These are phyloP conservation scores for Nitzschia inconspicua DNA, from an alignment of 108 stramenopile genomes.

Conservation along the genomic window DNA sequence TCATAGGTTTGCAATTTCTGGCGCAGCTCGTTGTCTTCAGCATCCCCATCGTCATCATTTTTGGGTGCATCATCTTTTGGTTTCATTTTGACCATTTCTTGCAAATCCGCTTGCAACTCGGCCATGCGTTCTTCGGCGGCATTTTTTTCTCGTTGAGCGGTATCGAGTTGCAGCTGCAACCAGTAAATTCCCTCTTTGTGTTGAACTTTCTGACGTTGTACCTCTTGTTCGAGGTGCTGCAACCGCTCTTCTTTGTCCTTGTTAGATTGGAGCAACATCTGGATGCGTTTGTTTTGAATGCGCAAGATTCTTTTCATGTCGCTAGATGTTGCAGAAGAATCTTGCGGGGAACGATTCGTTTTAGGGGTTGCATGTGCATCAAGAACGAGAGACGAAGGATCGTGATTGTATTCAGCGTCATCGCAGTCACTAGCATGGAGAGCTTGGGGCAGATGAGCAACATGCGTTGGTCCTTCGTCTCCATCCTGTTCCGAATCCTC, in stretches of 20 bases:
- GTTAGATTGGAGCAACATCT: constrained; percentile 1
- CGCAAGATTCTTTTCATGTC: too few species aligned
- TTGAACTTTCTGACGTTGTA: constrained; percentile 23
- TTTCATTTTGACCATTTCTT: constrained; percentile 3
- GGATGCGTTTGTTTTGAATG: too few species aligned
- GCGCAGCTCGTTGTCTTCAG: constrained; percentile 3
- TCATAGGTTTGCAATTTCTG: constrained; percentile 18
- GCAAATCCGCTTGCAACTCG: constrained; percentile 32
- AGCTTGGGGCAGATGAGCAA: too few species aligned
- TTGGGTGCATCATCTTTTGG: not conserved
- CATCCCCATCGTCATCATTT: not conserved
- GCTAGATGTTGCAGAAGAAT: too few species aligned
- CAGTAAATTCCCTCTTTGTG: constrained; percentile 41
- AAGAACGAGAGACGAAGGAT: too few species aligned
- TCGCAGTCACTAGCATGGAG: too few species aligned
- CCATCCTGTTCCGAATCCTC: too few species aligned
- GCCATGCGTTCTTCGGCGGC: constrained; percentile 40
- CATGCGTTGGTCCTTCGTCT: too few species aligned
- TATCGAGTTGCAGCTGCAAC: constrained; percentile 36
- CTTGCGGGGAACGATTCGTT: too few species aligned
- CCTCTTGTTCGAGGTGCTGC: constrained; percentile 25
- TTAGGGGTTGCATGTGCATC: too few species aligned
- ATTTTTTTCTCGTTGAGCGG: constrained; percentile 37
- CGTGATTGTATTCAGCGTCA: too few species aligned
- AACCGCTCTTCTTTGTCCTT: constrained; percentile 8